Conservation (phyloP, 352 stramenopile genomes). For the Phytophthora sp. region DNA sequence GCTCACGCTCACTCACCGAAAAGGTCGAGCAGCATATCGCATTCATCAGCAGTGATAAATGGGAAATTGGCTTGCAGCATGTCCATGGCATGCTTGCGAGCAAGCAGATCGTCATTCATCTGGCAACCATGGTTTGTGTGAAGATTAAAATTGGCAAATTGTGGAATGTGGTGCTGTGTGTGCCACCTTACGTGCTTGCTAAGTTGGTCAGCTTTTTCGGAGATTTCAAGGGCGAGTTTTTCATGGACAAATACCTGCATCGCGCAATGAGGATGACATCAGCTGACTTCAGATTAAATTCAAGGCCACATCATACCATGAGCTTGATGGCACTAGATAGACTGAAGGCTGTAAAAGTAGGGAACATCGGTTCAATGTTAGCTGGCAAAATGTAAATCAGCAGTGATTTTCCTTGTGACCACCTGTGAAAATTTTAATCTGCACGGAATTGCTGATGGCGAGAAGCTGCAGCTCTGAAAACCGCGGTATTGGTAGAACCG, state of each 20-base stretch:
- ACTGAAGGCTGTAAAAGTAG: constrained; percentile 35
- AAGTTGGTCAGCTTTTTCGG: constrained; percentile 50
- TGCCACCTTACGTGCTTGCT: constrained; percentile 41
- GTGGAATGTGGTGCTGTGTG: not conserved
- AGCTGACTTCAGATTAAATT: not conserved
- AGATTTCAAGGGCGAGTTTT: constrained; percentile 57
- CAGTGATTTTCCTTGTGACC: not conserved
- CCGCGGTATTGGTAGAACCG: constrained; percentile 50
- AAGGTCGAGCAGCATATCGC: constrained; percentile 80
- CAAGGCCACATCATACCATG: constrained; percentile 43
- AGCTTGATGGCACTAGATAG: constrained; percentile 45
- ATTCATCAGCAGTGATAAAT: constrained; percentile 67
- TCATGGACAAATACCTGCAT: constrained; percentile 59
- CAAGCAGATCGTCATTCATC: constrained; percentile 59
- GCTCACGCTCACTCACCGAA: constrained; percentile 49
- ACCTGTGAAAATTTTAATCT: constrained; percentile 61
- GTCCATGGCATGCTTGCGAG: constrained; percentile 49
- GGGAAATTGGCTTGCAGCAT: constrained; percentile 59
- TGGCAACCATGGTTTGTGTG: constrained; percentile 15
- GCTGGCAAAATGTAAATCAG: not conserved
- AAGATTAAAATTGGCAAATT: not conserved
- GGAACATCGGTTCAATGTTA: constrained; percentile 6
- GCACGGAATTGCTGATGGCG: constrained; percentile 44
- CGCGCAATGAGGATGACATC: not conserved
- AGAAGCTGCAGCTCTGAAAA: constrained; percentile 56